Evolutionary conservation across 331 rosid species (phyloP).

Genomic region (Spiraea crenata): DNA sequence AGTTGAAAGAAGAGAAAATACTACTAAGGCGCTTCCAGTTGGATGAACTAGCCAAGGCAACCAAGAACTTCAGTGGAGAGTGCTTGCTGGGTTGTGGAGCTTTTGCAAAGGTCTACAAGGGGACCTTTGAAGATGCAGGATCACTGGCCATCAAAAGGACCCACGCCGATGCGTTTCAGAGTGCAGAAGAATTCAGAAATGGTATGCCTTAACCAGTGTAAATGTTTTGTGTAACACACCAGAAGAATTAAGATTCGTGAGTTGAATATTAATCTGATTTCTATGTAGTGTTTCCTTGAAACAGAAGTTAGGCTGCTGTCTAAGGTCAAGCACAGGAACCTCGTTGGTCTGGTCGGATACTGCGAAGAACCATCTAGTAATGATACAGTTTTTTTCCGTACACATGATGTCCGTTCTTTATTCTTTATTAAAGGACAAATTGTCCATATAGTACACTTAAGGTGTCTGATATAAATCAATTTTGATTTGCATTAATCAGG

Average conservation of each 20-base stretch:
- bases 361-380: constrained; percentile 73
- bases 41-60: constrained; percentile 64
- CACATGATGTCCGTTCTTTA: too few relatives aligned
- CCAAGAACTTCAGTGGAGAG: constrained; percentile 61
- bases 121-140: constrained; percentile 49
- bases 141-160: constrained; percentile 73
- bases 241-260: neutral
- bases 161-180: constrained; percentile 47
- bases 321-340: constrained; percentile 62
- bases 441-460: too few relatives aligned
- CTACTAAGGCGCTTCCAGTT: constrained; percentile 47
- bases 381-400: neutral
- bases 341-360: constrained; percentile 69
- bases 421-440: too few relatives aligned
- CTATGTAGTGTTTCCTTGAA: constrained; percentile 17
- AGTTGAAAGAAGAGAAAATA: constrained; percentile 39
- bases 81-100: constrained; percentile 76
- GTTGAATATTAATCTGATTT: neutral
- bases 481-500: constrained; percentile 17
- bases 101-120: constrained; percentile 70
- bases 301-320: constrained; percentile 78
- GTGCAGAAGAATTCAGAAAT: constrained; percentile 65
- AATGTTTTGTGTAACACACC: neutral
- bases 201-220: constrained; percentile 33
- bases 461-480: too few relatives aligned